phyloP scores from a whole-genome alignment of 2,329 filamentous ascomycete species.

The Verticillium albo-atrum region DNA sequence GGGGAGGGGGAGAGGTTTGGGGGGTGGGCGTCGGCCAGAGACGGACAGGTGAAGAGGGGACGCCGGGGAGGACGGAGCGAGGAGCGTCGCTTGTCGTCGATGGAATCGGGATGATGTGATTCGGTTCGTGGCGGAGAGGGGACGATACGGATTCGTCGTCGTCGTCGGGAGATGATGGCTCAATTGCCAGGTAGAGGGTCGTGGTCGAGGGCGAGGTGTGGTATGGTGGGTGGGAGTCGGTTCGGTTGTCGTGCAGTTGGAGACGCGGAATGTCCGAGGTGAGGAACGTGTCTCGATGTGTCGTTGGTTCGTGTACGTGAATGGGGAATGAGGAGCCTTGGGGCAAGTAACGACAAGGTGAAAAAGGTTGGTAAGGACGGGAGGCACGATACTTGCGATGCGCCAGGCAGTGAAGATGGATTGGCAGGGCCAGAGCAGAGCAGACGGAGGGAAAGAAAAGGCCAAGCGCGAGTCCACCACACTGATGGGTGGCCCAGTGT shows the following conservation, averaged over 20 bases:
- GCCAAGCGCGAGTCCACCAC: conserved; percentile 1
- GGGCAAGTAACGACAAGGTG: neutral
- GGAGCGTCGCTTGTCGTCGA: neutral
- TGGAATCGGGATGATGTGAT: neutral
- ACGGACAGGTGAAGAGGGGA: neutral
- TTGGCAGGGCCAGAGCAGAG: neutral
- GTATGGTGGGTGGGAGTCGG: neutral
- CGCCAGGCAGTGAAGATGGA: neutral
- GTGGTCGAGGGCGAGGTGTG: neutral
- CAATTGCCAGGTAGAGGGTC: neutral
- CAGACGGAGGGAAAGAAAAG: conserved; percentile 1
- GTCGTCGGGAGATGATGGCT: neutral
- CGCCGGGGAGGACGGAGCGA: neutral
- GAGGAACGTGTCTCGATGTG: neutral
- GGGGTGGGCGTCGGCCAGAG: neutral
- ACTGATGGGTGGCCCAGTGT: neutral
- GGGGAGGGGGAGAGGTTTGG: neutral
- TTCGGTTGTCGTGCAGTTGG: neutral
- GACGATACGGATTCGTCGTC: neutral
- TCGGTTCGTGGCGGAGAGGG: neutral
- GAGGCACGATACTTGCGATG: conserved; percentile 2
- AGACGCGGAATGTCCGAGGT: neutral
- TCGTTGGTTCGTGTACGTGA: conserved; percentile 1
- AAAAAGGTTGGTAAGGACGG: conserved; percentile 7
- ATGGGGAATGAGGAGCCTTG: conserved; percentile 3